Base-by-base conservation (phyloP, 106 monocot genomes). In the Apostasia ramifera region DNA sequence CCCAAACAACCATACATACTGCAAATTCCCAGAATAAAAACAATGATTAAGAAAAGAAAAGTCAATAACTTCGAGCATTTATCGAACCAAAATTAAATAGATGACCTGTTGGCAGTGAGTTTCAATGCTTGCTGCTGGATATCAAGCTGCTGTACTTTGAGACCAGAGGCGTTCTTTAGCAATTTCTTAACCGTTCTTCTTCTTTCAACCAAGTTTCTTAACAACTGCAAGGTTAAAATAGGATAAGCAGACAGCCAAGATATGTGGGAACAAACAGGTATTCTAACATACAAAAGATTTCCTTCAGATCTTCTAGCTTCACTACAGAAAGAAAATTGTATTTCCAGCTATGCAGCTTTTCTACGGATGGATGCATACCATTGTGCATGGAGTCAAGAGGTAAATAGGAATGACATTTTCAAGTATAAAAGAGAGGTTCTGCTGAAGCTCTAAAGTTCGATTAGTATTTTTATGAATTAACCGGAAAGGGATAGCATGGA, bases 1-100 rank as follows among this genome's bases (percentile, higher is more conserved):
- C 97, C 97, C 74, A 97, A 81, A 77, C 97, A 97, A 57, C 97
- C 97, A 79, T 97, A 97, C 81, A 97, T 92, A 73, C 97, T 97
- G 42, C 10, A 85, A 67, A 48, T 46, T n/a, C 15, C 69, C 68
- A 62, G 42, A 64, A 52, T 59, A 38, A 67, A 68, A 40, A 4
- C 12, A 52, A 53, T 26, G 8, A 63, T 74, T 67, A 75, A 3
- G 13, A 55, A 10, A 42, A 59, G 44, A 63, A 53, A 55, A 46
- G 46, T 41, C 10, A 46, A 53, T 53, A 48, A 59, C 8, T 44
- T 51, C 6, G 13, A 71, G 40, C 15, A 58, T 6, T 6, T 38
- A 51, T 40, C n/a, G 2, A 46, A 72, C 57, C 6, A 68, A 8
- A 74, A 78, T 2, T 59, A 45, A 58, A 14, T 6, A 43, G 14